Percentiles rank a stretch among this genome's conserved stretches.
phyloP scores from a whole-genome alignment of 2,329 filamentous ascomycete genomes.

The Alternaria dauci region DNA sequence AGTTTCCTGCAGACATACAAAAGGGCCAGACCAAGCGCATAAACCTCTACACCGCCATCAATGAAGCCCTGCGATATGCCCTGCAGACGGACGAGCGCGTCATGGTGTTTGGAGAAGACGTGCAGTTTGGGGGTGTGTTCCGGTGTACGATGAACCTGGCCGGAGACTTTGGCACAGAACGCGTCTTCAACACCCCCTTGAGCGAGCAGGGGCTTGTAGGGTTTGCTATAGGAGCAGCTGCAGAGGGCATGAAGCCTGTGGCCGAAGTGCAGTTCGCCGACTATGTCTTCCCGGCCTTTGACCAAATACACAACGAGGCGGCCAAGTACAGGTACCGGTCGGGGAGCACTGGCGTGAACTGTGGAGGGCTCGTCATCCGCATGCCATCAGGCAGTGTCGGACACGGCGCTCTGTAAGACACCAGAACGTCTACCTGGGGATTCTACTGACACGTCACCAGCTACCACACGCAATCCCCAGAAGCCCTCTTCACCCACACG shows the following conservation, averaged over 20 bases:
- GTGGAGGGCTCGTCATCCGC: slow-evolving; percentile 82
- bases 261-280: slow-evolving; percentile 97
- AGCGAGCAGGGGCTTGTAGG: slow-evolving; percentile 94
- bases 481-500: slow-evolving; percentile 86
- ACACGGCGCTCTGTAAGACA: slow-evolving; percentile 75
- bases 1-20: slow-evolving; percentile 72
- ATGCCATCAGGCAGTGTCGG: slow-evolving; percentile 93
- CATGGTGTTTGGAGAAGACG: slow-evolving; percentile 93
- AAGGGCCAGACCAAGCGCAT: slow-evolving; percentile 80
- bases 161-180: slow-evolving; percentile 83
- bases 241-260: slow-evolving; percentile 89
- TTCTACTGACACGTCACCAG: slow-evolving; percentile 38
- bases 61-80: slow-evolving; percentile 84
- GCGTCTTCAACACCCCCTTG: slow-evolving; percentile 96
- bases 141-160: slow-evolving; percentile 91
- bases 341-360: slow-evolving; percentile 61
- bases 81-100: slow-evolving; percentile 85
- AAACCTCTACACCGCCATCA: slow-evolving; percentile 95
- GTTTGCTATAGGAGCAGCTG: slow-evolving; percentile 88
- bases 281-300: slow-evolving; percentile 91
- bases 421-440: background rate
- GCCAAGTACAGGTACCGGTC: slow-evolving; percentile 85
- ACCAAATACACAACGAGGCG: slow-evolving; percentile 93
- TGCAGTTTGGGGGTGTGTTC: slow-evolving; percentile 96
- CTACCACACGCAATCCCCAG: slow-evolving; percentile 89